phyloP scores from a whole-genome alignment of 2,329 filamentous ascomycete genomes.

The Hirsutella minnesotensis region DNA sequence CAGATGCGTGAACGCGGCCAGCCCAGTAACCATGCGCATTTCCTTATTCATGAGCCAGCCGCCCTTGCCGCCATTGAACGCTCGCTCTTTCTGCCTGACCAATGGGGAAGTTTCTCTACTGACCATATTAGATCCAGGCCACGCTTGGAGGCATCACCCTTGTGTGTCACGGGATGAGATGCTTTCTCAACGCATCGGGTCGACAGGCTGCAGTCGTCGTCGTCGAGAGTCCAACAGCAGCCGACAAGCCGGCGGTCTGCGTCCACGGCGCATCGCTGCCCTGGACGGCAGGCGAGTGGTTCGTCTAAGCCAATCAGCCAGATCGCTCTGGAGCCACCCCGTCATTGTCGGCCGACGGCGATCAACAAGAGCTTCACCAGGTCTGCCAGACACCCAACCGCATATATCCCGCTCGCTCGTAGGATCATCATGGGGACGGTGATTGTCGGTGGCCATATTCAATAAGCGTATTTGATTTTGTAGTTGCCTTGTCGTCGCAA shows the following conservation, averaged over 20 bases:
- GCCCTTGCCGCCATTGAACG: no score
- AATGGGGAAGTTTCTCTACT: not conserved
- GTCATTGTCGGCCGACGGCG: not conserved
- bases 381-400: constrained; percentile 10
- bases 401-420: constrained; percentile 5
- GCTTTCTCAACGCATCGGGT: constrained; percentile 8
- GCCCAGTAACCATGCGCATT: not conserved
- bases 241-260: constrained; percentile 7
- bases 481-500: not conserved
- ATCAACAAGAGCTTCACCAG: constrained; percentile 2
- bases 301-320: constrained; percentile 3
- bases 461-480: not conserved
- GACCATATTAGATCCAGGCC: constrained; percentile 5
- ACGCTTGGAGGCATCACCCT: not conserved
- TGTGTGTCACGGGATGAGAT: not conserved
- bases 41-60: no score
- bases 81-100: not conserved
- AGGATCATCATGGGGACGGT: not conserved
- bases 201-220: constrained; percentile 5
- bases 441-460: no score
- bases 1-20: not conserved
- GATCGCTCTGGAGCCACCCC: not conserved
- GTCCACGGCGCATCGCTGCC: constrained; percentile 10
- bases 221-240: constrained; percentile 9
- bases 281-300: constrained; percentile 8